phyloP scores from a whole-genome alignment of 768 basidiomycete species.

The Kwoniella bestiolae region DNA sequence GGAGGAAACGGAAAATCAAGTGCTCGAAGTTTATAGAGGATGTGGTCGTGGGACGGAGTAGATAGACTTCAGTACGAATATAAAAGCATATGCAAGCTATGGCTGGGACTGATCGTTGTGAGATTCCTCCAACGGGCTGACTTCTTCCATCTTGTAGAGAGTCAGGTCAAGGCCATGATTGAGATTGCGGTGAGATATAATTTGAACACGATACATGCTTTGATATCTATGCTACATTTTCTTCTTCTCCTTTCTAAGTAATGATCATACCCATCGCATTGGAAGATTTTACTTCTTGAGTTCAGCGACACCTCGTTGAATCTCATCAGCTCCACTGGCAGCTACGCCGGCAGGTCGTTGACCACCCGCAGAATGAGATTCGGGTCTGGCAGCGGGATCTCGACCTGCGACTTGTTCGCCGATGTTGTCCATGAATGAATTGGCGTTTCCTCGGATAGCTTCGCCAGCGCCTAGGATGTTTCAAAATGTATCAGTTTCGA shows the following conservation, averaged over 20 bases:
- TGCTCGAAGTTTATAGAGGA: constrained; percentile 12
- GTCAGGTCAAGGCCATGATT: no score
- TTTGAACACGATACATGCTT: background rate
- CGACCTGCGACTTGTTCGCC: constrained; percentile 34
- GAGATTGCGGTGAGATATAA: no score
- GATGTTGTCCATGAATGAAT: constrained; percentile 39
- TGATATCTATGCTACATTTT: background rate
- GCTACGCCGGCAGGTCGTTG: constrained; percentile 31
- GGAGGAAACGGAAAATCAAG: background rate
- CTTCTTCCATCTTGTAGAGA: no score
- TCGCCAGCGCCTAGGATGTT: constrained; percentile 47
- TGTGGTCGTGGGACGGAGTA: constrained; percentile 4
- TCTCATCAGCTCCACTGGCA: constrained; percentile 39
- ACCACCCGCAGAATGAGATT: constrained; percentile 22
- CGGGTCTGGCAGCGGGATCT: constrained; percentile 8
- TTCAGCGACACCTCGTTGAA: constrained; percentile 29
- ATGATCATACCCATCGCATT: no score
- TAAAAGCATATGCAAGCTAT: constrained; percentile 18
- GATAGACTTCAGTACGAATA: constrained; percentile 25
- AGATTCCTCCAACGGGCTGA: no score
- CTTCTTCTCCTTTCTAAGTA: background rate
- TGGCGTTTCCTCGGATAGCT: constrained; percentile 43
- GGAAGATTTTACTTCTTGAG: constrained; percentile 23
- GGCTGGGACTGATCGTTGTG: background rate
- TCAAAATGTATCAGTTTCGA: no score